phyloP scores from a whole-genome alignment of 208 protist species.

The Novymonas esmeraldas region DNA sequence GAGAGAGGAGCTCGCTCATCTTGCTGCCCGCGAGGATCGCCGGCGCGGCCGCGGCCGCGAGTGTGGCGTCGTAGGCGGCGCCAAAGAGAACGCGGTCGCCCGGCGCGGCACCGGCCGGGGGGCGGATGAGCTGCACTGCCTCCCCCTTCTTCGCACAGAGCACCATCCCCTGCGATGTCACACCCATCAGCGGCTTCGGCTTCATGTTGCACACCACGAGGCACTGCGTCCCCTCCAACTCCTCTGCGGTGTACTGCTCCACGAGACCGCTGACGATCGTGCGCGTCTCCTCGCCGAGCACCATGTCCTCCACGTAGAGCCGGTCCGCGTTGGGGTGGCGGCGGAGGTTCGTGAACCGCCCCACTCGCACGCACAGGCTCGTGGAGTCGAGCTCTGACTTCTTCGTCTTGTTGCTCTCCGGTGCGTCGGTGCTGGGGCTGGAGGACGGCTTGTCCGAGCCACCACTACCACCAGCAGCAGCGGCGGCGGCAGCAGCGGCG shows the following conservation, averaged over 20 bases:
- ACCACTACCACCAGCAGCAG: too few relatives aligned
- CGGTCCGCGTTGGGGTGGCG: conserved; percentile 85
- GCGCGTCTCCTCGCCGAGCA: conserved; percentile 87
- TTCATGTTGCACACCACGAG: conserved; percentile 95
- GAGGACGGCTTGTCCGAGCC: neutral
- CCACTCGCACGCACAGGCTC: conserved; percentile 78
- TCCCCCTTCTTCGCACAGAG: conserved; percentile 83
- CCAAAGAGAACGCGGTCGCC: conserved; percentile 76
- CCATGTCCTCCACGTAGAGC: conserved; percentile 93
- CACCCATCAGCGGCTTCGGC: conserved; percentile 87
- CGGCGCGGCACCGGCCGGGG: conserved; percentile 58
- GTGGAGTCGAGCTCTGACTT: conserved; percentile 33
- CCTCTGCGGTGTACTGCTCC: conserved; percentile 68
- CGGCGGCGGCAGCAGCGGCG: conserved; percentile 25
- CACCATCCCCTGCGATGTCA: conserved; percentile 94
- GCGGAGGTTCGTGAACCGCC: conserved; percentile 77
- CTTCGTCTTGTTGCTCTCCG: conserved; percentile 10
- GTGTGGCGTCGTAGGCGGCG: conserved; percentile 28
- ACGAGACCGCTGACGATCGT: conserved; percentile 93
- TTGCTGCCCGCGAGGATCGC: conserved; percentile 46
- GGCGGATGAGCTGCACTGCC: conserved; percentile 55
- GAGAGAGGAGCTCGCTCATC: conserved; percentile 66
- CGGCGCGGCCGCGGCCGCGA: conserved; percentile 15
- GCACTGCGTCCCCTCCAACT: conserved; percentile 78
- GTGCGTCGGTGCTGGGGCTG: neutral